Conservation (phyloP, 2,329 filamentous ascomycete genomes). For the Graphilbum fragrans region DNA sequence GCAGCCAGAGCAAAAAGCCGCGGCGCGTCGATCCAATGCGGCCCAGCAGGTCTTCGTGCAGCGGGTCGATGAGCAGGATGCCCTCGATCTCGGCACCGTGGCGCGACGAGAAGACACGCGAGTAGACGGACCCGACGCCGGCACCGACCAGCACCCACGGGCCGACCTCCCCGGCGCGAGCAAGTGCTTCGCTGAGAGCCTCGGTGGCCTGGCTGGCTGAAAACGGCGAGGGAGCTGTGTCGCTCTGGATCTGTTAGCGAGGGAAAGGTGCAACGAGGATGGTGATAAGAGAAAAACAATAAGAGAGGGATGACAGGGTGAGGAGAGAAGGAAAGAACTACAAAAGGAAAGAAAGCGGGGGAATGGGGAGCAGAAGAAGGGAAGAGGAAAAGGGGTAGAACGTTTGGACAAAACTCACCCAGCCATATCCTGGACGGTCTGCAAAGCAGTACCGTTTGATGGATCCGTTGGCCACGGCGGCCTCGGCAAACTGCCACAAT, state of each 20-base stretch:
- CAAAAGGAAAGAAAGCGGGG: no score
- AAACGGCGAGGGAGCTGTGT: slow-evolving; percentile 87
- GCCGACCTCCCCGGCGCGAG: slow-evolving; percentile 66
- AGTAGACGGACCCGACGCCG: slow-evolving; percentile 79
- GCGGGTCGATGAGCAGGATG: slow-evolving; percentile 72
- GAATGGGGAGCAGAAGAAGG: slow-evolving; percentile 1
- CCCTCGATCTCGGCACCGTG: slow-evolving; percentile 65
- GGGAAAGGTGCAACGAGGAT: no score
- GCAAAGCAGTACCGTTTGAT: slow-evolving; percentile 90
- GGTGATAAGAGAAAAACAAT: no score
- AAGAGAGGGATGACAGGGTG: no score
- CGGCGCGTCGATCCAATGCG: slow-evolving; percentile 53
- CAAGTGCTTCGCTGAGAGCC: slow-evolving; percentile 75
- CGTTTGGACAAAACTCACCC: slow-evolving; percentile 40
- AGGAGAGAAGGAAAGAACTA: no score
- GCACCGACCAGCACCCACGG: slow-evolving; percentile 84
- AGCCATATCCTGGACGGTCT: slow-evolving; percentile 81
- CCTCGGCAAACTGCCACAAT: slow-evolving; percentile 68
- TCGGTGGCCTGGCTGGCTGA: slow-evolving; percentile 90
- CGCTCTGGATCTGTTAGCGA: slow-evolving; percentile 31
- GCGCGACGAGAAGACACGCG: slow-evolving; percentile 79
- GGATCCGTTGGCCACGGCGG: slow-evolving; percentile 64
- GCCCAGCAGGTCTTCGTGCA: slow-evolving; percentile 77
- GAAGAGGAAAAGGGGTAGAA: neutral
- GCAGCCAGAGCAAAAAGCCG: slow-evolving; percentile 78